Base-by-base conservation (phyloP, 2,329 filamentous ascomycete genomes). In the Colletotrichum sansevieriae region DNA sequence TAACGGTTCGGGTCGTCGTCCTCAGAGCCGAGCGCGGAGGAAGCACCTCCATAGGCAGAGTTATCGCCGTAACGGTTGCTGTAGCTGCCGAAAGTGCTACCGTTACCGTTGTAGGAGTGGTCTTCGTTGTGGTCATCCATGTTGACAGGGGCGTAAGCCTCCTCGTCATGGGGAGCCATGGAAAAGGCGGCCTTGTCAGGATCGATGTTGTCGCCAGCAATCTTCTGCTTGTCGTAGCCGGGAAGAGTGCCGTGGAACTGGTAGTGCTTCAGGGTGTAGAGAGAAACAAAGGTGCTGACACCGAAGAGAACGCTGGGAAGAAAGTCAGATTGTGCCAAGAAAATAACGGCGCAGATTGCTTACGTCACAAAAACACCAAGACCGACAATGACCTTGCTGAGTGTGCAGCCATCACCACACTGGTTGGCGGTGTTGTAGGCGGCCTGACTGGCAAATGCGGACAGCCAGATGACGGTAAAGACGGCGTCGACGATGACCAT, bases 101-200 rank as follows among this genome's bases (percentile, higher is more conserved):
- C 74, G 59, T 76, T 76, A 22, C 71, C 74, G 71, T 74, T 73
- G 70, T 75, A 78, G 46, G 74, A 76, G 68, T 78, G 75, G 70
- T 79, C 77, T 68, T 78, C 75, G 70, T 79, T 77, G 70, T 88
- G 83, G 73, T 88, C 85, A 65, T 87, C 82, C 79, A 83, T 82
- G 77, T 89, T 84, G 70, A 91, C 84, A 13, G 87, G 87, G 58
- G 88, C 87, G 74, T 91, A 91, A 49, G 87, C 85, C 74, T 91
- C 89, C 71, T 91, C 89, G 73, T 89, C 88, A 74, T 89, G 86
- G n/a, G 88, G 87, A 13, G 87, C 87, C 78, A 89, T 90, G 65
- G 88, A 90, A 79, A 91, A 91, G 68, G 89, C 89, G 33, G 89
- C 88, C 81, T 91, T 91, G 78, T 91, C 89, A 0, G 89, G 89